A percentile compares a stretch with the other conserved stretches of the same genome.
Evolutionary conservation across 306 rosid species (phyloP).

Genomic region (Glycyrrhiza uralensis): DNA sequence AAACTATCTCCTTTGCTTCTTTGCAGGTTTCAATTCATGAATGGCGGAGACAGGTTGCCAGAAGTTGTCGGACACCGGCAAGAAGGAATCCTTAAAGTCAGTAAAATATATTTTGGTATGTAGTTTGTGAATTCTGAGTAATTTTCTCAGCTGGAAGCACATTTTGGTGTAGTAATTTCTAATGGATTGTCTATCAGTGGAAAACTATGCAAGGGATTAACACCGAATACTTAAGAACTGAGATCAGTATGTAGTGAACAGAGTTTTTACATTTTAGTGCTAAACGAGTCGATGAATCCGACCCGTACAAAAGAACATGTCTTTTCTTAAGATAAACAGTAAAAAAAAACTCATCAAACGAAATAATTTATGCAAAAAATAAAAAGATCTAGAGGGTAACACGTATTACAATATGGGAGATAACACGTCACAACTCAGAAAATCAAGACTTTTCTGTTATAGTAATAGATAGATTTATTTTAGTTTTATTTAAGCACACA

Average conservation of each 20-base stretch:
- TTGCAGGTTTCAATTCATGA: slow-evolving; percentile 59
- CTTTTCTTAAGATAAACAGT: too few relatives aligned
- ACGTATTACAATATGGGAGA: too few relatives aligned
- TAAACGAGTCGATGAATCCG: too few relatives aligned
- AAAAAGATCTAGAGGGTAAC: too few relatives aligned
- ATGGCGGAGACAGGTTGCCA: slow-evolving; percentile 81
- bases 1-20: slow-evolving; percentile 1
- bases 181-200: background rate
- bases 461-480: too few relatives aligned
- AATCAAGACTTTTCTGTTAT: too few relatives aligned
- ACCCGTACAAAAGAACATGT: too few relatives aligned
- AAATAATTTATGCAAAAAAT: too few relatives aligned
- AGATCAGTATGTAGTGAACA: background rate
- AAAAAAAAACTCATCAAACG: too few relatives aligned
- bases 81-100: slow-evolving; percentile 26
- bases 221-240: background rate
- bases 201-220: background rate
- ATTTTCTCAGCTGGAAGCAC: background rate
- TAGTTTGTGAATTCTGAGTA: background rate
- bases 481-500: background rate
- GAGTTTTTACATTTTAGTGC: background rate
- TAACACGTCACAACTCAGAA: too few relatives aligned
- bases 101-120: background rate
- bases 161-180: background rate
- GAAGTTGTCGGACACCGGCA: slow-evolving; percentile 26